Evolutionary conservation across 495 filamentous ascomycete species (phyloP).

Genomic region (Daldinia childiae): DNA sequence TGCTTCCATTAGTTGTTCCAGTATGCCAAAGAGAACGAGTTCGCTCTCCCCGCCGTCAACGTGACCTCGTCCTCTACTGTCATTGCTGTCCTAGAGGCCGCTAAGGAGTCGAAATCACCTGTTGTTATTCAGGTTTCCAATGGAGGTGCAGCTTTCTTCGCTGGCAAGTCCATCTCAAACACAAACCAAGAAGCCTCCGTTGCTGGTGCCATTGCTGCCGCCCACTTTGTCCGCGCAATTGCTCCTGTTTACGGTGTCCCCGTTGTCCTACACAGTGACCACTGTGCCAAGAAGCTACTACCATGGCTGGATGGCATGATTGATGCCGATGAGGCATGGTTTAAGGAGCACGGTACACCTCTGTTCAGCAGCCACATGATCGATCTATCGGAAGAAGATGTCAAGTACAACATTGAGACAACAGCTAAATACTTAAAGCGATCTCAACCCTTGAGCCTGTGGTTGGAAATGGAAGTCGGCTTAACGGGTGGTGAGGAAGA

Average conservation of each 20-base stretch:
- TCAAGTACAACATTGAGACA: conserved; percentile 89
- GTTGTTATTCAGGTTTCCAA: conserved; percentile 92
- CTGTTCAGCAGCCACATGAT: conserved; percentile 99
- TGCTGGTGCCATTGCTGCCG: conserved; percentile 84
- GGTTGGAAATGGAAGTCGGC: conserved; percentile 98
- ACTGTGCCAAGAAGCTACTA: conserved; percentile 91
- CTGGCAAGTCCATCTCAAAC: conserved; percentile 92
- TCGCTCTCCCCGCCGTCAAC: conserved; percentile 93
- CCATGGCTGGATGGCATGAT: conserved; percentile 98
- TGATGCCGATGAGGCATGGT: conserved; percentile 88
- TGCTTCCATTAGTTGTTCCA: conserved; percentile 62
- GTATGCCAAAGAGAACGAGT: conserved; percentile 83
- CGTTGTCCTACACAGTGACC: conserved; percentile 91
- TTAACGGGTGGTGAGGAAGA: conserved; percentile 97
- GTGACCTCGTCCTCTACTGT: conserved; percentile 93
- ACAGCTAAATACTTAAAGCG: conserved; percentile 91
- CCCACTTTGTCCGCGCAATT: conserved; percentile 91
- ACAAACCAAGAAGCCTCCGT: conserved; percentile 87
- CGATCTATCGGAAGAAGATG: conserved; percentile 82
- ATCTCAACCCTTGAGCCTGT: conserved; percentile 94
- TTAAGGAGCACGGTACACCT: conserved; percentile 90
- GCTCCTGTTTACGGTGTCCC: conserved; percentile 90
- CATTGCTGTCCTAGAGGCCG: conserved; percentile 89
- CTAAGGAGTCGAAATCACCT: conserved; percentile 84
- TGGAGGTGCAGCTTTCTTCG: conserved; percentile 94